These are phyloP conservation scores for Termitomyces sp. DNA, from an alignment of 768 basidiomycete species.

Conservation along the genomic window DNA sequence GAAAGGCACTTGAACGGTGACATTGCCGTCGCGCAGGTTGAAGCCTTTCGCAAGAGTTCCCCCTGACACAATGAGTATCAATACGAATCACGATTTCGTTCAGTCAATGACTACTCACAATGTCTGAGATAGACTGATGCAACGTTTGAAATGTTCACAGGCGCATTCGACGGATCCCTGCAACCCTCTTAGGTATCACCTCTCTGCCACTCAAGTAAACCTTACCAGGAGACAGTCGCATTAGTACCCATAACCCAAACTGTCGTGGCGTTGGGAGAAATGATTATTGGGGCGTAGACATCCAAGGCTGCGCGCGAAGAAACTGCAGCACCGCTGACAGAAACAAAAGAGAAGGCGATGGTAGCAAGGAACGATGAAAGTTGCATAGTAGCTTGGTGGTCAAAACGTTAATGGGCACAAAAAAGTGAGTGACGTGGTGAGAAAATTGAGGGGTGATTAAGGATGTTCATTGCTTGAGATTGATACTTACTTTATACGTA, in stretches of 20 bases:
- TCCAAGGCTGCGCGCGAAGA: slow-evolving; percentile 20
- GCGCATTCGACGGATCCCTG: slow-evolving; percentile 36
- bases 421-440: neutral
- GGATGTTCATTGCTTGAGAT: neutral
- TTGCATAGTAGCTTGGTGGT: slow-evolving; percentile 11
- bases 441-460: neutral
- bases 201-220: neutral
- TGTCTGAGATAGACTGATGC: slow-evolving; percentile 24
- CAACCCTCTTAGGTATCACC: neutral
- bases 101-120: slow-evolving; percentile 17
- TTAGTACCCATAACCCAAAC: slow-evolving; percentile 23
- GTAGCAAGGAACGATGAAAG: slow-evolving; percentile 19
- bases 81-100: neutral
- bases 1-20: slow-evolving; percentile 31
- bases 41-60: slow-evolving; percentile 29
- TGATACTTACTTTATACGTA: slow-evolving; percentile 1
- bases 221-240: slow-evolving; percentile 26
- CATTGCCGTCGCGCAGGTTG: slow-evolving; percentile 27
- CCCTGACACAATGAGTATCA: slow-evolving; percentile 13
- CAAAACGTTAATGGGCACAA: neutral
- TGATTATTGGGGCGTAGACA: slow-evolving; percentile 26
- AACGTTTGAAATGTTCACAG: slow-evolving; percentile 36
- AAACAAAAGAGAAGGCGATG: slow-evolving; percentile 20
- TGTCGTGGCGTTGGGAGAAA: slow-evolving; percentile 20
- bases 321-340: slow-evolving; percentile 16